Evolutionary conservation across 129 eudicot species (phyloP), one percentile per base, ranked within the genome.

Genomic region (Rutidosis leptorrhynchoides): DNA sequence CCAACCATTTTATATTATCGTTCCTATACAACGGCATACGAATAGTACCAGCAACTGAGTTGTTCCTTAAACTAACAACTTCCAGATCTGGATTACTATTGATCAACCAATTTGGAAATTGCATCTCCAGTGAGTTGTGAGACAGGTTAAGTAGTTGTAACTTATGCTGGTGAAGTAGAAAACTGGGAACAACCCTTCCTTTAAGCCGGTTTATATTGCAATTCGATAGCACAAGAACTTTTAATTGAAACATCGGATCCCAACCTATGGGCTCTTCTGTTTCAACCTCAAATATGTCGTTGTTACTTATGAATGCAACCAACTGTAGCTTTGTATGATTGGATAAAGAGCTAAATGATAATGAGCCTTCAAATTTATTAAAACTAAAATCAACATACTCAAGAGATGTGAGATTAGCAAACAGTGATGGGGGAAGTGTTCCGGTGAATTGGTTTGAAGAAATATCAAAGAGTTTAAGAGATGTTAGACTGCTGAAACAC

Each of bases 221-320:
- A 21, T 60, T 42, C 0, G 67, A n/a, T 10, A 81, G 19, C 0
- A 14, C 40, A 7, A 81, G 64, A 6, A 48, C 25, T 64, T 73
- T 51, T 11, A 81, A 58, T 76, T 81, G 77, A 58, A 81, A 81
- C 35, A 27, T 37, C 16, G 79, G 77, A 59, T 28, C 22, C 76
- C 78, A 76, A 63, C 21, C 65, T 8, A 7, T 12, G 15, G 64
- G 67, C 46, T 59, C 52, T 43, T 73, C 74, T 17, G 71, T 69
- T 20, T 68, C 58, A 7, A 81, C 74, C 46, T 15, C 62, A 6
- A 81, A 40, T 1, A 35, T 46, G 5, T 19, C 12, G 24, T 58
- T 73, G 2, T 22, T 55, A 19, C 33, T 27, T 33, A 0, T 0
- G 2, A 67, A 11, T 20, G 0, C 2, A 9, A 81, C 62, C 0